phyloP scores from a whole-genome alignment of 2,329 filamentous ascomycete genomes.

The Aspergillus tubingensis region DNA sequence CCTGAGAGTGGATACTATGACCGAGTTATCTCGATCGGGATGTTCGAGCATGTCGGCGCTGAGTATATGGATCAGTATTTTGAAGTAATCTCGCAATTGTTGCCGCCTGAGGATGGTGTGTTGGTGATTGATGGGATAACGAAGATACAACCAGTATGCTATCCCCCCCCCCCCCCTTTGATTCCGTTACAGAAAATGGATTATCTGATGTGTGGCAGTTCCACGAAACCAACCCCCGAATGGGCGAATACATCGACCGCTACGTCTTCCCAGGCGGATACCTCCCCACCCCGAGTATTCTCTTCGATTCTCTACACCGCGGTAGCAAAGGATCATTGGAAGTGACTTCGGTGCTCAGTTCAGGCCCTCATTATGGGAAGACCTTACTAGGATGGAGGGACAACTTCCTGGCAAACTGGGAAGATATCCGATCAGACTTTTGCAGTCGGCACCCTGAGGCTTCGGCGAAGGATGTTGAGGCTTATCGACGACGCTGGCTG shows the following conservation, averaged over 20 bases:
- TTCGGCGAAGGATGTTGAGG: slow-evolving; percentile 63
- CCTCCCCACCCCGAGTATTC: slow-evolving; percentile 60
- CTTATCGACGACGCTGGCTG: slow-evolving; percentile 73
- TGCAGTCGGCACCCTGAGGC: slow-evolving; percentile 60
- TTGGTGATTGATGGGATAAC: slow-evolving; percentile 78
- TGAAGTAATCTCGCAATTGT: slow-evolving; percentile 60
- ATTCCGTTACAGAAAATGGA: no score
- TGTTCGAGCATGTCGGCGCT: slow-evolving; percentile 72
- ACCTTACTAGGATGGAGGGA: slow-evolving; percentile 69
- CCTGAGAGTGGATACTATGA: slow-evolving; percentile 64
- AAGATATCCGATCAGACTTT: slow-evolving; percentile 63
- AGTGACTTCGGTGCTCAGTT: slow-evolving; percentile 69
- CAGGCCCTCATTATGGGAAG: slow-evolving; percentile 72
- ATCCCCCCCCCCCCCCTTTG: background rate
- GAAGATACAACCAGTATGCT: slow-evolving; percentile 62
- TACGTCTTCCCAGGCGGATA: slow-evolving; percentile 82
- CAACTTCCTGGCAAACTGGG: slow-evolving; percentile 65
- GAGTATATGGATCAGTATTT: slow-evolving; percentile 71
- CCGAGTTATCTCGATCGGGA: slow-evolving; percentile 74
- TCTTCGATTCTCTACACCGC: slow-evolving; percentile 61
- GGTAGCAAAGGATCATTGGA: slow-evolving; percentile 65
- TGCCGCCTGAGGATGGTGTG: slow-evolving; percentile 65
- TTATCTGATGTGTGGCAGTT: slow-evolving; percentile 28
- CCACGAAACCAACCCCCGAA: slow-evolving; percentile 65
- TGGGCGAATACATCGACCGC: slow-evolving; percentile 72